Evolutionary conservation across 768 basidiomycete species (phyloP), one percentile per base, ranked within the genome.

Genomic region (Psilocybe tampanensis): DNA sequence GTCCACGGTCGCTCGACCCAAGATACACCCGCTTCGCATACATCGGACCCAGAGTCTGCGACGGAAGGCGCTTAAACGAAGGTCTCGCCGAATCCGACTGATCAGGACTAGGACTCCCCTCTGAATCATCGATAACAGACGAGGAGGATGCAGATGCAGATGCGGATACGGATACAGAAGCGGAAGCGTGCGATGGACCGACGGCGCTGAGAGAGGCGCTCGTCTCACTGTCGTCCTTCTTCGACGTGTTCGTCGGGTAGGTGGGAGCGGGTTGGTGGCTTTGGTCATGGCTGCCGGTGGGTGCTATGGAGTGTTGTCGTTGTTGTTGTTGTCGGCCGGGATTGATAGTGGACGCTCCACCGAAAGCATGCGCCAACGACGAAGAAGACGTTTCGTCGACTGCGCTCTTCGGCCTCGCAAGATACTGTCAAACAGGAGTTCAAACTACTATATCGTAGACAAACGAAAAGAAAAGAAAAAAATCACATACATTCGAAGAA

Each of bases 21-120:
- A 49, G 71, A n/a, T 72, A 69, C 51, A 73, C 66, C 11, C 85
- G 64, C 51, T 92, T 91, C 47, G 80, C 60, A 59, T 76, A 77
- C 33, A 72, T 72, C 2, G 87, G 86, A 1, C 79, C 89, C n/a
- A 92, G 70, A 9, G 87, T 87, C 72, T 89, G 87, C 45, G 86
- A 88, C 1, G 90, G 84, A 34, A 89, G 68, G 44, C 90, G 76
- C 75, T 92, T 92, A 66, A 89, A 90, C 24, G 84, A 78, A 11
- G 90, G 90, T 1, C 90, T 67, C n/a, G 22, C 34, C 17, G 56
- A 59, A 23, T 59, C 59, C 48, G n/a, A n/a, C n/a, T 52, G 51
- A 13, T 52, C 49, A 3, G 36, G 36, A 13, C 44, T 50, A 34
- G 54, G 43, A 42, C 48, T 56, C 12, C 44, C 47, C 13, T 54